Conservation (phyloP, 176 grass and related monocot species). For the Carex pumila region DNA sequence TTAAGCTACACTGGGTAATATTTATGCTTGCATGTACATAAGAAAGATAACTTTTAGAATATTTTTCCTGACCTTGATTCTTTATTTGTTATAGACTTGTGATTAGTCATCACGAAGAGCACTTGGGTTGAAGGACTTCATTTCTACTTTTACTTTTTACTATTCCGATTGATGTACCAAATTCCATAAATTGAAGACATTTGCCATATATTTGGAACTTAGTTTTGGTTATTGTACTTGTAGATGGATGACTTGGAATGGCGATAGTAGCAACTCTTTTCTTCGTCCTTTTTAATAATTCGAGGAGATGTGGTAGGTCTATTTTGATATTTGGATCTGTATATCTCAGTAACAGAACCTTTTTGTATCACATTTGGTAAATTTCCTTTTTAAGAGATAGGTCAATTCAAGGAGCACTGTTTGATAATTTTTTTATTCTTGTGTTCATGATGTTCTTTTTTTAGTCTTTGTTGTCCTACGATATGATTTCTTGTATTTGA, state of each 20-base stretch:
- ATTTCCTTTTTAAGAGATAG: not conserved
- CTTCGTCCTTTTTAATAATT: slow-evolving; percentile 33
- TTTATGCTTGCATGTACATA: not conserved
- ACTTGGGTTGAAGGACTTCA: slow-evolving; percentile 44
- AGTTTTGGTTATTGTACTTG: slow-evolving; percentile 55
- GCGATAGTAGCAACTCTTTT: slow-evolving; percentile 35
- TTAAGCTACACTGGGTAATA: not conserved
- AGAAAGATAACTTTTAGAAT: not conserved
- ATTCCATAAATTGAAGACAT: not conserved
- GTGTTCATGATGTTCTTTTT: not conserved
- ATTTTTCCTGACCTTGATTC: slow-evolving; percentile 15
- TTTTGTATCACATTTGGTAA: not conserved
- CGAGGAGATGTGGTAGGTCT: slow-evolving; percentile 15
- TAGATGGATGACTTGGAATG: slow-evolving; percentile 75
- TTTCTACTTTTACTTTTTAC: slow-evolving; percentile 19
- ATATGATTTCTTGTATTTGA: not conserved
- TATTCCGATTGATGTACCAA: slow-evolving; percentile 10
- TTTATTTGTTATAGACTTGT: slow-evolving; percentile 64
- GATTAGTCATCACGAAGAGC: slow-evolving; percentile 51
- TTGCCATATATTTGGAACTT: slow-evolving; percentile 31
- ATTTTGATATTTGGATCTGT: slow-evolving; percentile 19
- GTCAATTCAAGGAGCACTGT: not conserved
- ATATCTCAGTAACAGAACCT: not conserved
- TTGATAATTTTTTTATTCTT: not conserved
- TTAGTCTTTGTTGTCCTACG: not conserved